Base-by-base conservation (phyloP, 164 flowering plant species). In the Pachysandra terminalis region DNA sequence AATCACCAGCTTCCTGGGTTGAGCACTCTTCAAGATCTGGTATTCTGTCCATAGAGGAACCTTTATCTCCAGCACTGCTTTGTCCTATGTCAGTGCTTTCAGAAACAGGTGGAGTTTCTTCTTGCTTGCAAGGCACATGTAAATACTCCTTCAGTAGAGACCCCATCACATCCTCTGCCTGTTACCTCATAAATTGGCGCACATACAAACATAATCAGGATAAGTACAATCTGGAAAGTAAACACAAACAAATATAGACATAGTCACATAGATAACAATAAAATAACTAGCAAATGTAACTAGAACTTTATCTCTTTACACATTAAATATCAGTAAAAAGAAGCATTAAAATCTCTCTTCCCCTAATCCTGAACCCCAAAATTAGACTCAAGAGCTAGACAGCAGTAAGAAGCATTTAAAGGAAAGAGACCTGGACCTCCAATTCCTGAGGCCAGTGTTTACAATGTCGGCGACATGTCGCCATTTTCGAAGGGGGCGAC, bases 111-210 rank as follows among this genome's bases (percentile, higher is more conserved):
- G 56, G 19, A 67, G 61, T 27, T 40, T 81, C 82, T 64, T 78
- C 84, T 74, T 77, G 70, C 59, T 73, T 70, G 64, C 64, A 61
- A 24, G 88, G 71, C 57, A 61, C 62, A 60, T 71, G 63, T 23
- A 84, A 61, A 65, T 85, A 92, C 77, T 95, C 90, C 67, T 82
- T 84, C 72, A 95, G 77, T 66, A 95, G 73, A 77, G 92, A 83
- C 12, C 93, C 86, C 84, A 95, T 83, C 28, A 87, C 96, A 82
- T 87, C 90, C 81, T 95, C 98, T 8, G 96, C 98, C 98, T 95
- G 82, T 74, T 35, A 56, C 67, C 49, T 23, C 52, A 66, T 40
- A 13, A 73, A 12, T 32, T 58, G 16, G 21, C 19, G 57, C 10
- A 40, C 17, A 26, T 15, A 61, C 6, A 66, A 61, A 48, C n/a